phyloP scores from a whole-genome alignment of 2,329 filamentous ascomycete genomes.

The Fusarium lyarnte region DNA sequence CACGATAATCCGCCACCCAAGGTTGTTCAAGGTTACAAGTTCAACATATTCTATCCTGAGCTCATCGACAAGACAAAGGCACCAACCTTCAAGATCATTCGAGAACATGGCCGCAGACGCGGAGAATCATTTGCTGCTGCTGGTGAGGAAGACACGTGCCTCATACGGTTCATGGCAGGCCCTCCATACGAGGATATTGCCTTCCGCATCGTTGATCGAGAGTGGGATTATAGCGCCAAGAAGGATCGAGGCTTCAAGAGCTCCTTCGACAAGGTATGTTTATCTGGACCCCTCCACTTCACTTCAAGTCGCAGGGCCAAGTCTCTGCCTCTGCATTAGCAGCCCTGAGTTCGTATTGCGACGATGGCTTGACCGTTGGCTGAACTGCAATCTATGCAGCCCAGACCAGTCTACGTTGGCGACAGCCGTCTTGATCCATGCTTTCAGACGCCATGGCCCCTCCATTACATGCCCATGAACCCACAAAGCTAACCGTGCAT shows the following conservation, averaged over 20 bases:
- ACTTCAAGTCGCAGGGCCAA: slow-evolving; percentile 22
- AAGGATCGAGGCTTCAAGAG: slow-evolving; percentile 93
- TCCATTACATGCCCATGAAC: slow-evolving; percentile 14
- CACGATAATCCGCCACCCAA: slow-evolving; percentile 98
- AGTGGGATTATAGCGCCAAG: slow-evolving; percentile 99
- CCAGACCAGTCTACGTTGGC: slow-evolving; percentile 18
- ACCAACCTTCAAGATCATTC: slow-evolving; percentile 94
- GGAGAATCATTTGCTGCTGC: slow-evolving; percentile 94
- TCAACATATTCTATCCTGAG: slow-evolving; percentile 99
- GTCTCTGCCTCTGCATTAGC: slow-evolving; percentile 24
- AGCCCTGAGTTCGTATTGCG: slow-evolving; percentile 8
- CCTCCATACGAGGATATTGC: slow-evolving; percentile 97
- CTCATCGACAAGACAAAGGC: slow-evolving; percentile 94
- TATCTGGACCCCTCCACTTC: slow-evolving; percentile 10
- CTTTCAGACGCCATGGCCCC: neutral
- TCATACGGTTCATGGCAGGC: slow-evolving; percentile 95
- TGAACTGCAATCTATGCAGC: slow-evolving; percentile 20
- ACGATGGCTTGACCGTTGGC: slow-evolving; percentile 8
- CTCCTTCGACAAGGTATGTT: slow-evolving; percentile 92
- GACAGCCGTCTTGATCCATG: slow-evolving; percentile 12
- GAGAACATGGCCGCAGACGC: slow-evolving; percentile 87
- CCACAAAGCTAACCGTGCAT: slow-evolving; percentile 32
- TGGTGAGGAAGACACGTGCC: slow-evolving; percentile 95
- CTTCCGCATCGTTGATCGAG: slow-evolving; percentile 96
- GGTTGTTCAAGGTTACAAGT: slow-evolving; percentile 98